These are phyloP conservation scores for Lachancea nothofagi DNA, from an alignment of 805 yeast species.

Conservation along the genomic window DNA sequence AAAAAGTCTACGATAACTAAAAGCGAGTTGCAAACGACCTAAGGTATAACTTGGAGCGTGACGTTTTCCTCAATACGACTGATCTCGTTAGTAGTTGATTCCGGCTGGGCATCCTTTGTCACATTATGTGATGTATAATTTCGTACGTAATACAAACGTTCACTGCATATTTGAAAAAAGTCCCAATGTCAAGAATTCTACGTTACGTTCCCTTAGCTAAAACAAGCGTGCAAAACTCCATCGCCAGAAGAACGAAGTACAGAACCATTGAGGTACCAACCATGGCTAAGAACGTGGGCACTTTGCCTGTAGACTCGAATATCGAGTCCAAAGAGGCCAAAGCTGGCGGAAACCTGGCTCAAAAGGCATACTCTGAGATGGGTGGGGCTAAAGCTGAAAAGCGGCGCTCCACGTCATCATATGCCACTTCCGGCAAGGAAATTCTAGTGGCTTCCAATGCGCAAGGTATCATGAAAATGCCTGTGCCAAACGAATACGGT, in stretches of 20 bases:
- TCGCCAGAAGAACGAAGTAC: neutral
- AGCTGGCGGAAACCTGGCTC: slow-evolving; percentile 11
- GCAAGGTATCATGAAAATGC: slow-evolving; percentile 19
- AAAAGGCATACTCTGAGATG: slow-evolving; percentile 10
- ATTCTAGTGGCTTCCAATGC: slow-evolving; percentile 24
- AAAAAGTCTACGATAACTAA: too few species aligned
- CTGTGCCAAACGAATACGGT: slow-evolving; percentile 23
- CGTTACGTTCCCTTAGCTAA: neutral
- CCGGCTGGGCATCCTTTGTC: too few species aligned
- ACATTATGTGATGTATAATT: slow-evolving; percentile 3
- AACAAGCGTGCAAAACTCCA: neutral
- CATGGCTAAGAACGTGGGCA: slow-evolving; percentile 5
- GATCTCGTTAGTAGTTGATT: too few species aligned
- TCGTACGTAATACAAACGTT: neutral
- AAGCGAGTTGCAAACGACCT: too few species aligned
- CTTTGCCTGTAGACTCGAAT: slow-evolving; percentile 7
- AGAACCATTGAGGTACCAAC: neutral
- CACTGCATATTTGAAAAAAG: neutral
- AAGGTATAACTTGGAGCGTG: too few species aligned
- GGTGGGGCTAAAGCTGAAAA: slow-evolving; percentile 3
- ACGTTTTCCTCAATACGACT: too few species aligned
- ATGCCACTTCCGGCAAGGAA: slow-evolving; percentile 3
- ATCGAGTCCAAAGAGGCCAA: slow-evolving; percentile 10
- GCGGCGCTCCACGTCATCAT: slow-evolving; percentile 4
- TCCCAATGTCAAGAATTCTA: neutral